Base-by-base conservation (phyloP, 164 flowering plant genomes). In the Nelumbo lutea region DNA sequence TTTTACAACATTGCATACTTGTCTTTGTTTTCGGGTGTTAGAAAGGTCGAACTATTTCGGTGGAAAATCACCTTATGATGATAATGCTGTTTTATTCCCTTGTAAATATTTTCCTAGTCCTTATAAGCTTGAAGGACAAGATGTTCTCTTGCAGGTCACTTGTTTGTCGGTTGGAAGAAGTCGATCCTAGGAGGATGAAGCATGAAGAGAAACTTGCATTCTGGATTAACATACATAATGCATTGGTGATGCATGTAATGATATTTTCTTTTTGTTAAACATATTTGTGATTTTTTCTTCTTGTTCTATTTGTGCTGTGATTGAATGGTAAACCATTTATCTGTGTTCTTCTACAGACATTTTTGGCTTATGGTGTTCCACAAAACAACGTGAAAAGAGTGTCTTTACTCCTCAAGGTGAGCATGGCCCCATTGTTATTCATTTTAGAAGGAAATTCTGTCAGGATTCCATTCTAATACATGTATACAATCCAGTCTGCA, bases 231-330 rank as follows among this genome's bases (percentile, higher is more conserved):
- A 75, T 90, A 73, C 99, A 95, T 74, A 92, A 95, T 79, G 88
- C 97, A 11, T 78, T 95, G 77, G 93, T 91, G 86, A 95, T 95
- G 99, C 99, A 92, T 86, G 99, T 95, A 90, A 78, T 70, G 68
- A 40, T 43, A 65, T 50, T 51, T 38, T 68, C 44, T 27, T 2
- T 53, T 51, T 8, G 55, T 51, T 51, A 51, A 1, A 3, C 11
- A 59, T 46, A 11, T 6, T 9, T 45, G 59, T 38, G 56, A 62
- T 38, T 3, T 27, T 5, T 7, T 63, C 1, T 47, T 66, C 46
- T 11, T 42, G 11, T 57, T 39, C 70, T n/a, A 2, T 57, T 67
- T 66, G 45, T 64, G 59, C 44, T 42, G 3, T 59, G 39, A 58
- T 42, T 39, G 47, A 42, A 66, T 68, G 61, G 2, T 56, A 73